A percentile compares a stretch with the other conserved stretches of the same genome.
Conservation (phyloP, 768 basidiomycete species). For the Artomyces pyxidatus region DNA sequence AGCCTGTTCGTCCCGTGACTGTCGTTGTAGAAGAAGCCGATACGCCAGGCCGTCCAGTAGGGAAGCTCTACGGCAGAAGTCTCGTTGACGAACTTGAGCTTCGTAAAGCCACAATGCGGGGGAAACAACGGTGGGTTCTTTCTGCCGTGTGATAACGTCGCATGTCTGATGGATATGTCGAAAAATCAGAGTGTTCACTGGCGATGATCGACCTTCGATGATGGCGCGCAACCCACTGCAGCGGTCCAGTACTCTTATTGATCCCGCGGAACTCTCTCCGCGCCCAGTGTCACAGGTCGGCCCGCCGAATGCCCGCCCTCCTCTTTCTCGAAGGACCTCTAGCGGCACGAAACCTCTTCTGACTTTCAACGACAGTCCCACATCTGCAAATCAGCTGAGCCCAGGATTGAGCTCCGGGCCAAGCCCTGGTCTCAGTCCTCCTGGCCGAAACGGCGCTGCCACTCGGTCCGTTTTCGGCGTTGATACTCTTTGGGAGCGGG, state of each 20-base stretch:
- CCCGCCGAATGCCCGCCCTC: slow-evolving; percentile 34
- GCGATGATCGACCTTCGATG: slow-evolving; percentile 88
- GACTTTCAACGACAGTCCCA: slow-evolving; percentile 43
- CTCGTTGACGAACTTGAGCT: slow-evolving; percentile 85
- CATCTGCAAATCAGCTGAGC: too few relatives aligned
- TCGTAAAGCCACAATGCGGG: slow-evolving; percentile 75
- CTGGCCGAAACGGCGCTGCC: slow-evolving; percentile 19
- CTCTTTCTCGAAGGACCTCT: slow-evolving; percentile 41
- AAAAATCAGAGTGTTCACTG: slow-evolving; percentile 65
- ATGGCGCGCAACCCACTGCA: slow-evolving; percentile 62
- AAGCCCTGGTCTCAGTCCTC: slow-evolving; percentile 26
- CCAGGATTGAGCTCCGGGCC: too few relatives aligned
- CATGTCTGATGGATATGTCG: neutral
- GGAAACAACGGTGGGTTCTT: slow-evolving; percentile 64
- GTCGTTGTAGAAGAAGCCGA: slow-evolving; percentile 21
- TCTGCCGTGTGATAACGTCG: neutral
- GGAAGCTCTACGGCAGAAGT: slow-evolving; percentile 80
- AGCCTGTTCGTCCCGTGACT: slow-evolving; percentile 21
- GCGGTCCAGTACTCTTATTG: slow-evolving; percentile 64
- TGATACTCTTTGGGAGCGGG: slow-evolving; percentile 88
- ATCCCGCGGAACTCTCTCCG: slow-evolving; percentile 49
- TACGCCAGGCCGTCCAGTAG: slow-evolving; percentile 44
- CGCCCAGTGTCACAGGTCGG: slow-evolving; percentile 40
- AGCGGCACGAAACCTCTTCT: slow-evolving; percentile 55
- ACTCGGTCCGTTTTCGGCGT: slow-evolving; percentile 87